Percentiles rank a stretch among this genome's conserved stretches.
Evolutionary conservation across 768 basidiomycete genomes (phyloP).

Genomic region (Calocybe gangraenosa): DNA sequence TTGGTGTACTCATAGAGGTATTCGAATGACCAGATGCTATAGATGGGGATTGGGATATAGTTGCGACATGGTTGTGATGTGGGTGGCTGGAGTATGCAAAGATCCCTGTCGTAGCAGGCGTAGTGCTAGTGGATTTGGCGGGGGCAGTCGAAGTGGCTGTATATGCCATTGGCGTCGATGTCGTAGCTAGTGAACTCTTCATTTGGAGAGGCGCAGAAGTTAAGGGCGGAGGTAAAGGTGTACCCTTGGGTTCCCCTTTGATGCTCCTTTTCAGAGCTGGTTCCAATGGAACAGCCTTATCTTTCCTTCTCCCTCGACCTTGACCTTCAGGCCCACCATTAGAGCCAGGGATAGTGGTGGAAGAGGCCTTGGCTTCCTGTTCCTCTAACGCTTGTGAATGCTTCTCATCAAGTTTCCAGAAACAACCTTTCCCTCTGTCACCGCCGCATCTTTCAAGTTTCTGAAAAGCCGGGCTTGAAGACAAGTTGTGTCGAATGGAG

Average conservation of each 20-base stretch:
- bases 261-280: conserved; percentile 68
- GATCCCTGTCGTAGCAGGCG: conserved; percentile 34
- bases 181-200: conserved; percentile 30
- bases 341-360: conserved; percentile 25
- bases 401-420: conserved; percentile 87
- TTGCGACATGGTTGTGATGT: conserved; percentile 20
- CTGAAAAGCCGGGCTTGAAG: conserved; percentile 86
- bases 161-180: conserved; percentile 20
- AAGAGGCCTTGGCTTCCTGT: conserved; percentile 54
- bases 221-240: conserved; percentile 62
- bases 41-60: conserved; percentile 21
- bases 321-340: conserved; percentile 26
- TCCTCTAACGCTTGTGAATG: conserved; percentile 66
- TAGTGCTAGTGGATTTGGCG: conserved; percentile 17
- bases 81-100: conserved; percentile 37
- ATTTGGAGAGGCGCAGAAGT: conserved; percentile 59
- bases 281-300: conserved; percentile 48
- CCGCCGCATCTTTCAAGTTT: conserved; percentile 85
- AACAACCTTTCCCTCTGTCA: conserved; percentile 87
- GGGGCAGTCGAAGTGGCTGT: conserved; percentile 18
- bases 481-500: conserved; percentile 93
- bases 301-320: conserved; percentile 50
- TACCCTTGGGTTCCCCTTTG: conserved; percentile 56
- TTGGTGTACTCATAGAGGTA: conserved; percentile 23
- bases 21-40: conserved; percentile 24